Evolutionary conservation across 495 filamentous ascomycete genomes (phyloP).

Genomic region (Lasiosphaeria hispida): DNA sequence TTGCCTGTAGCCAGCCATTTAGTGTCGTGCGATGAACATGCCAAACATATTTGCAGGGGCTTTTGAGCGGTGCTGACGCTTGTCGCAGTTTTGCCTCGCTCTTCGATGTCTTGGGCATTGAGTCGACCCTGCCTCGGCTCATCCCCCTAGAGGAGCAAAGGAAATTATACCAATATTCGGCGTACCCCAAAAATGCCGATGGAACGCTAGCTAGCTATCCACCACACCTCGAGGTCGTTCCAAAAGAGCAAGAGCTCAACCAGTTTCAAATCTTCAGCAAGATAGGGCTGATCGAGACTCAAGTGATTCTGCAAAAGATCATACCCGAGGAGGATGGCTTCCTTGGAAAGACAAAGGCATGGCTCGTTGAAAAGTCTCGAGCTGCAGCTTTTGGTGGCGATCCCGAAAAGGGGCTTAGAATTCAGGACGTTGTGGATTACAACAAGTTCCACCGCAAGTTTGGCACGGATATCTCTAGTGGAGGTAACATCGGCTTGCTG

Average conservation of each 20-base stretch:
- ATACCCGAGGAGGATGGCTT: conserved; percentile 33
- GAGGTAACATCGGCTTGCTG: conserved; percentile 43
- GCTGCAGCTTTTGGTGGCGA: conserved; percentile 28
- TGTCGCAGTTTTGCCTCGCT: conserved; percentile 31
- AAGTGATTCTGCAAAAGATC: conserved; percentile 35
- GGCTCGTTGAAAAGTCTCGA: conserved; percentile 26
- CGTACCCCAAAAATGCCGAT: conserved; percentile 28
- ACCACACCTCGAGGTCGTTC: conserved; percentile 34
- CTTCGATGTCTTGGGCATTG: conserved; percentile 37
- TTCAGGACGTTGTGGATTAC: conserved; percentile 40
- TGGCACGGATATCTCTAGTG: conserved; percentile 38
- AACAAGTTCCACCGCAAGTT: conserved; percentile 36
- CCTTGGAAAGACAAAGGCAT: conserved; percentile 29
- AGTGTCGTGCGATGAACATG: too few species aligned
- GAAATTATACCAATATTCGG: conserved; percentile 31
- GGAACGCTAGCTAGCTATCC: conserved; percentile 32
- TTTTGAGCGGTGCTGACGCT: background rate
- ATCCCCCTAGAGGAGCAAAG: conserved; percentile 29
- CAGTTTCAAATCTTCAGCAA: conserved; percentile 32
- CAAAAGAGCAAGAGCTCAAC: conserved; percentile 24
- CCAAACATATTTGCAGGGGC: background rate
- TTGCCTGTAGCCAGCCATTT: background rate
- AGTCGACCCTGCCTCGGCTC: conserved; percentile 34
- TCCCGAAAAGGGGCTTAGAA: conserved; percentile 33
- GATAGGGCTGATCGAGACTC: conserved; percentile 32